Percentiles rank a stretch among this genome's conserved stretches.
Conservation (phyloP, 148 eudicot species). For the Rhododendron simsii region DNA sequence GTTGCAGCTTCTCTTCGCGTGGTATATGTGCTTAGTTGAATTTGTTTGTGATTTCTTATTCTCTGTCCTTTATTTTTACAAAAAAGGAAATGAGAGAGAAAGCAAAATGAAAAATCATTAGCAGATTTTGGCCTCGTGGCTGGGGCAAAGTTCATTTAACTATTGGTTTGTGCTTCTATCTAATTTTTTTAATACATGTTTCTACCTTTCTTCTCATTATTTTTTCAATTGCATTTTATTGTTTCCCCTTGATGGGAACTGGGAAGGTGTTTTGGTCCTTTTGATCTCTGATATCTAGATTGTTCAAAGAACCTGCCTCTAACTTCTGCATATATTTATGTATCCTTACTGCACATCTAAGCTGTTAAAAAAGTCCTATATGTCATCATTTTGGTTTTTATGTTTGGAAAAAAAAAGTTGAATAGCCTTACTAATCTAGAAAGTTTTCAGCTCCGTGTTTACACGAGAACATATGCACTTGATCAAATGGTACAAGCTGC, state of each 20-base stretch:
- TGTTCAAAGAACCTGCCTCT: neutral
- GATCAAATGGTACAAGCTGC: constrained; percentile 99
- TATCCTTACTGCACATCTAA: neutral
- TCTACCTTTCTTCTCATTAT: neutral
- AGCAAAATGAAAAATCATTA: neutral
- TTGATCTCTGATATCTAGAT: neutral
- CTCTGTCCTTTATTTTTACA: neutral
- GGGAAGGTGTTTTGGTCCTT: neutral
- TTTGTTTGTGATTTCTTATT: neutral
- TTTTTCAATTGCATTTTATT: neutral
- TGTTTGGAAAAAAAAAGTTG: neutral
- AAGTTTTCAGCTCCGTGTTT: constrained; percentile 75
- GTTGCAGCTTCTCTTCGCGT: constrained; percentile 75
- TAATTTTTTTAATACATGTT: neutral
- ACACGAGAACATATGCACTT: constrained; percentile 83
- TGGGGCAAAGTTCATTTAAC: neutral
- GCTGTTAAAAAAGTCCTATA: neutral
- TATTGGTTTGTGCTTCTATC: neutral
- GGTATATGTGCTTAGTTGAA: constrained; percentile 36
- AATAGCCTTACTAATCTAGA: constrained; percentile 13
- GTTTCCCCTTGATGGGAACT: neutral
- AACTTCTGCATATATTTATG: neutral
- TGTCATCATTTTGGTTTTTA: neutral
- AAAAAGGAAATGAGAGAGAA: neutral
- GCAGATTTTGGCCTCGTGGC: constrained; percentile 1